Conservation (phyloP, 345 rosid species). For the Psidium friedrichsthalianum region DNA sequence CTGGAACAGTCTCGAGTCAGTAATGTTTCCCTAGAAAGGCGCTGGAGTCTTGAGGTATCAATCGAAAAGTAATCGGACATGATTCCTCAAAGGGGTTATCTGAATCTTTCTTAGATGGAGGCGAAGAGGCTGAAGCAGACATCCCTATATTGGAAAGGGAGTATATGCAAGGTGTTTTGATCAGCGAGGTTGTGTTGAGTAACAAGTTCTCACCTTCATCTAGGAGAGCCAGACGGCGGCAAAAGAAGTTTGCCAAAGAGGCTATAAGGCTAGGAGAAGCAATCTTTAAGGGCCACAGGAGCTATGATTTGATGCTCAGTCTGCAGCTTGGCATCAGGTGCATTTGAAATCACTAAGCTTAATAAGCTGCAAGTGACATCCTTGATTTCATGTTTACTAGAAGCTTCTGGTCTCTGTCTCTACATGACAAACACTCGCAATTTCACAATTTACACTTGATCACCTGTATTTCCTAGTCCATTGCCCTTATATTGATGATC, state of each 20-base stretch:
- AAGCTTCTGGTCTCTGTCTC: neutral
- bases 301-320: conserved; percentile 95
- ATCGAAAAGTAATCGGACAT: conserved; percentile 88
- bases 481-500: neutral
- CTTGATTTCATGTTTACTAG: neutral
- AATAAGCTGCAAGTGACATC: neutral
- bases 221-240: conserved; percentile 63
- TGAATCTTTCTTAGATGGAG: conserved; percentile 32
- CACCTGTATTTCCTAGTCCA: neutral
- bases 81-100: conserved; percentile 38
- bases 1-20: conserved; percentile 66
- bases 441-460: neutral
- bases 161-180: conserved; percentile 95
- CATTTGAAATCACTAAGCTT: neutral
- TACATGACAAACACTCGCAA: neutral
- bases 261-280: conserved; percentile 89
- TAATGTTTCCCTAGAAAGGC: conserved; percentile 75
- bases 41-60: conserved; percentile 97
- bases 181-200: conserved; percentile 75
- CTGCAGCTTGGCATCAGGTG: conserved; percentile 98
- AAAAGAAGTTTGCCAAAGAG: conserved; percentile 63
- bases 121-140: conserved; percentile 23
- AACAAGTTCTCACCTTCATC: conserved; percentile 55
- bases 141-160: conserved; percentile 79
- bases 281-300: conserved; percentile 90